These are phyloP conservation scores for Vigna unguiculata DNA, from an alignment of 306 rosid species.

Conservation along the genomic window DNA sequence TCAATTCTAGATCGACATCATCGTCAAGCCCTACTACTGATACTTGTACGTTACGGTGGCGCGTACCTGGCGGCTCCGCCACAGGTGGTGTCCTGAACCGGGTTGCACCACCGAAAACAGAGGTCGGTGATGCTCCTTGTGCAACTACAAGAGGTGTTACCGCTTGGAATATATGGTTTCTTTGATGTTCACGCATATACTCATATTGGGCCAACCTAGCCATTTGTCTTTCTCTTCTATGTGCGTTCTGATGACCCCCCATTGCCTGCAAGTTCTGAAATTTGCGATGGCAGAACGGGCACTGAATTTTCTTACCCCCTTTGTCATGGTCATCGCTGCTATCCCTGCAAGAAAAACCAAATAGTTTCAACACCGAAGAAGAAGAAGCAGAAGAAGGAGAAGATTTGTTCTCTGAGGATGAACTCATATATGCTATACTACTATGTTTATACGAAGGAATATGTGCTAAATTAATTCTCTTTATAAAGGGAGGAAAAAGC, in stretches of 20 bases:
- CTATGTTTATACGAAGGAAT: neutral
- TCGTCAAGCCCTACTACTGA: neutral
- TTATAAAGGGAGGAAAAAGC: neutral
- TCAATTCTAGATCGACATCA: conserved; percentile 30
- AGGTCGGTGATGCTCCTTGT: conserved; percentile 1
- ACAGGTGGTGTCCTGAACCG: neutral
- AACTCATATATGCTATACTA: neutral
- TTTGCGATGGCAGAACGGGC: neutral
- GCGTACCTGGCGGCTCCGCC: conserved; percentile 32
- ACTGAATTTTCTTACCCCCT: neutral
- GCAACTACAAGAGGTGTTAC: neutral
- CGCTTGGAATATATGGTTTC: neutral
- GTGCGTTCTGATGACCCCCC: conserved; percentile 36
- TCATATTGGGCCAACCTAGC: neutral
- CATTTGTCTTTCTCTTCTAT: conserved; percentile 32
- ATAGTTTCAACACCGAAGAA: neutral
- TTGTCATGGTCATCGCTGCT: neutral
- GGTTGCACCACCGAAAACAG: conserved; percentile 7
- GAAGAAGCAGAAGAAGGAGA: neutral
- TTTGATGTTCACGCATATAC: neutral
- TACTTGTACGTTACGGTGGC: neutral
- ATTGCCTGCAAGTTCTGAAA: conserved; percentile 27
- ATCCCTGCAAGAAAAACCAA: conserved; percentile 5
- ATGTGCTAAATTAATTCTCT: neutral
- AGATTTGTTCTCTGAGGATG: conserved; percentile 10